phyloP scores from a whole-genome alignment of 2,329 filamentous ascomycete genomes.

The Aspergillus aculeatinus region DNA sequence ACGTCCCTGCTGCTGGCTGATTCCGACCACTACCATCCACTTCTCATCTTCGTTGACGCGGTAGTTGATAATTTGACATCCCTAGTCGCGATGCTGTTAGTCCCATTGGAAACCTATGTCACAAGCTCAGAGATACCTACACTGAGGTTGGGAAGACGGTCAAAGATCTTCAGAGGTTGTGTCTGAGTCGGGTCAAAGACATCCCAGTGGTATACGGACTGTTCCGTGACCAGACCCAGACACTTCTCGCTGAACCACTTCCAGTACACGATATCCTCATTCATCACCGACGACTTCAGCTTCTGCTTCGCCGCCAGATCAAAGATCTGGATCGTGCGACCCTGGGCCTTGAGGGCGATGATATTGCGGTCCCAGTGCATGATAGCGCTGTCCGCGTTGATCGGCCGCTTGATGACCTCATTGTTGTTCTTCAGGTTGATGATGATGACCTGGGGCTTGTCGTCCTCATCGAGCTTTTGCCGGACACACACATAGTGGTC shows the following conservation, averaged over 20 bases:
- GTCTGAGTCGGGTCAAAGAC: constrained; percentile 82
- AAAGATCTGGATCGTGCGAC: constrained; percentile 94
- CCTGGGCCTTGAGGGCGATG: constrained; percentile 93
- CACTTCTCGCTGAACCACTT: constrained; percentile 94
- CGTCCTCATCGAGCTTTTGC: constrained; percentile 82
- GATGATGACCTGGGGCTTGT: constrained; percentile 92
- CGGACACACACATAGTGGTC: constrained; percentile 95
- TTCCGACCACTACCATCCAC: constrained; percentile 98
- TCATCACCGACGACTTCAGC: constrained; percentile 94
- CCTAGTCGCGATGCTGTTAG: constrained; percentile 51
- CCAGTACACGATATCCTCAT: constrained; percentile 98
- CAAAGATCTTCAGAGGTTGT: constrained; percentile 85
- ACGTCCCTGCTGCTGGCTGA: constrained; percentile 87
- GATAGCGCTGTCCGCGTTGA: constrained; percentile 99
- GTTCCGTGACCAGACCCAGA: constrained; percentile 86
- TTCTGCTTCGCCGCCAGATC: constrained; percentile 90
- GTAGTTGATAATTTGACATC: constrained; percentile 99
- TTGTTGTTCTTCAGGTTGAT: constrained; percentile 97
- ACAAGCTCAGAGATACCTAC: constrained; percentile 52
- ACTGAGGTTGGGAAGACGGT: constrained; percentile 84
- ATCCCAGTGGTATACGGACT: constrained; percentile 94
- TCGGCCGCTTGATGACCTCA: constrained; percentile 89
- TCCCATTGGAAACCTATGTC: neutral
- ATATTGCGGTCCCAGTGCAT: constrained; percentile 98
- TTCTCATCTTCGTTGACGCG: constrained; percentile 92